Percentiles rank a stretch among this genome's conserved stretches.
Evolutionary conservation across 768 basidiomycete species (phyloP).

Genomic region (Dioszegia hungarica): DNA sequence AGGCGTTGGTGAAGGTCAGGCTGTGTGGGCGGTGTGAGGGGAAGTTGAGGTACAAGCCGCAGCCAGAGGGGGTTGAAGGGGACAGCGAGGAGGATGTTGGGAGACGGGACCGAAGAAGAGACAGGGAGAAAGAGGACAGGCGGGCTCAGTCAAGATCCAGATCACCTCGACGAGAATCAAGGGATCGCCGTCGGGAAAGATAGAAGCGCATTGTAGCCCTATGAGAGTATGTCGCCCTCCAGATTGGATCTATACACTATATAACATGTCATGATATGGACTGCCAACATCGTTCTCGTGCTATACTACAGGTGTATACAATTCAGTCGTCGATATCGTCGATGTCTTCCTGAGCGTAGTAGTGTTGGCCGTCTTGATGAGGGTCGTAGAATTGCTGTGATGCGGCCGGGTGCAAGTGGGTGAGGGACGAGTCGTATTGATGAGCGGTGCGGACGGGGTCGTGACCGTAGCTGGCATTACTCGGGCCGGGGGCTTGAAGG

Average conservation of each 20-base stretch:
- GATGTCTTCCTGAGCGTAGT: conserved; percentile 1
- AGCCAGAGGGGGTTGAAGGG: neutral
- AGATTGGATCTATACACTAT: too few relatives aligned
- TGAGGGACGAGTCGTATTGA: neutral
- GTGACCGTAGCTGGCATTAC: too few relatives aligned
- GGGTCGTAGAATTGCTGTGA: neutral
- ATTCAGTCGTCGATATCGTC: conserved; percentile 3
- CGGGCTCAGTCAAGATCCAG: neutral
- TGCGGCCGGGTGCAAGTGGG: neutral
- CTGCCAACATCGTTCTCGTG: too few relatives aligned
- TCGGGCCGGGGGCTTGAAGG: neutral
- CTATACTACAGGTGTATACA: too few relatives aligned
- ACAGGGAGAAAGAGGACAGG: neutral
- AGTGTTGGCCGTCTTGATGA: neutral
- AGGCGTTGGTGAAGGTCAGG: conserved; percentile 85
- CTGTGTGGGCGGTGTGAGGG: conserved; percentile 71
- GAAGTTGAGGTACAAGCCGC: conserved; percentile 69
- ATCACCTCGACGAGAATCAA: conserved; percentile 2
- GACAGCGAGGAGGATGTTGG: neutral
- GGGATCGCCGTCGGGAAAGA: neutral
- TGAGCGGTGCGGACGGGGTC: neutral
- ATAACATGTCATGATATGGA: too few relatives aligned
- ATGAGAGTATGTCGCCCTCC: too few relatives aligned
- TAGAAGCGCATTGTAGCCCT: too few relatives aligned
- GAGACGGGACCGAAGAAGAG: neutral